phyloP scores from a whole-genome alignment of 176 grass and related monocot species.

The Ensete glaucum region DNA sequence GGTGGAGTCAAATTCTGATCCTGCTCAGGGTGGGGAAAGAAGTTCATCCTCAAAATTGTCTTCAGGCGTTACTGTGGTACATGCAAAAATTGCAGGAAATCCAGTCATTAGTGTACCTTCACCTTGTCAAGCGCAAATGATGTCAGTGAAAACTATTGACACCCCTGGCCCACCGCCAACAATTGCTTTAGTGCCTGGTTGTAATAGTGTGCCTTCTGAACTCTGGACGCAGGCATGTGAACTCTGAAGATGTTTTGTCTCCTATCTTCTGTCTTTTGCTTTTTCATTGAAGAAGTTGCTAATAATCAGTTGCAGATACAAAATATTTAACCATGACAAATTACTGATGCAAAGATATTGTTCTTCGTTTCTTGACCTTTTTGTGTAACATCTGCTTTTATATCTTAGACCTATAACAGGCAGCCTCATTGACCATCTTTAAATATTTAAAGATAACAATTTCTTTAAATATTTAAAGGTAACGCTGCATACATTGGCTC shows the following conservation, averaged over 20 bases:
- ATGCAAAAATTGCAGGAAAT: slow-evolving; percentile 32
- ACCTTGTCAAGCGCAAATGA: slow-evolving; percentile 22
- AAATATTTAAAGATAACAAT: too few species aligned
- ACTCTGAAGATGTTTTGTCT: background rate
- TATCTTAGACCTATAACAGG: too few species aligned
- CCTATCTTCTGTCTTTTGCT: too few species aligned
- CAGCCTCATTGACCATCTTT: too few species aligned
- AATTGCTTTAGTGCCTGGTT: slow-evolving; percentile 25
- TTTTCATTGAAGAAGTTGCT: background rate
- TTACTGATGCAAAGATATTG: too few species aligned
- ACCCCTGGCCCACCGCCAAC: slow-evolving; percentile 20
- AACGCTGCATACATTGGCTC: too few species aligned
- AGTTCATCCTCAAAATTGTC: slow-evolving; percentile 36
- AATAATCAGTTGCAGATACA: background rate
- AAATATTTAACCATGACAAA: too few species aligned
- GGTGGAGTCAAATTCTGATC: slow-evolving; percentile 15
- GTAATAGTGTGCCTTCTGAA: slow-evolving; percentile 30
- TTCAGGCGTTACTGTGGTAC: slow-evolving; percentile 13
- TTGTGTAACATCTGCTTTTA: too few species aligned
- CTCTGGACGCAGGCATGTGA: slow-evolving; percentile 40
- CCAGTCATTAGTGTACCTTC: slow-evolving; percentile 27
- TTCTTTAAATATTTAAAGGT: too few species aligned
- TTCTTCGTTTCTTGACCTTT: too few species aligned
- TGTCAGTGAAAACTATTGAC: slow-evolving; percentile 33
- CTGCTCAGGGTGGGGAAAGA: slow-evolving; percentile 26